phyloP scores from a whole-genome alignment of 1,284 basidiomycete species.

The Pascua sp. region DNA sequence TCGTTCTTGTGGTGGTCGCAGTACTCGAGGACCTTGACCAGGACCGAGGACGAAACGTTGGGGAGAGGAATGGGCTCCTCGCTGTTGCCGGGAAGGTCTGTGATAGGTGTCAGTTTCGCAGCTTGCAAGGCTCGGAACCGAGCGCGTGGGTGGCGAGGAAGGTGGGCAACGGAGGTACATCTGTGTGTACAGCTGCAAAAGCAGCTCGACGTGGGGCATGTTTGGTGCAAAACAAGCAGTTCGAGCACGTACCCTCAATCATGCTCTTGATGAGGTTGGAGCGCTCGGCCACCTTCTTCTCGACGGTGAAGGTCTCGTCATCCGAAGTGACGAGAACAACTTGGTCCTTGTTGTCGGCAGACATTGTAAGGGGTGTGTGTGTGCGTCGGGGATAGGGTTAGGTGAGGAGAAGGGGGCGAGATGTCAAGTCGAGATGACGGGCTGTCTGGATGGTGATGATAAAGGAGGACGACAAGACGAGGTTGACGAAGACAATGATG shows the following conservation, averaged over 20 bases:
- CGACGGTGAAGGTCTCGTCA: constrained; percentile 90
- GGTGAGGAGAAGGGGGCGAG: not conserved
- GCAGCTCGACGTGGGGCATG: no score
- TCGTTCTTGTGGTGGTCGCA: constrained; percentile 98
- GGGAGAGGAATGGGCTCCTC: constrained; percentile 88
- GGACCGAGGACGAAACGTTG: constrained; percentile 91
- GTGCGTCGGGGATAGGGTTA: not conserved
- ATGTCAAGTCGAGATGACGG: not conserved
- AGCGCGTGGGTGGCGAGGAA: constrained; percentile 3
- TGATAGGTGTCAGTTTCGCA: not conserved
- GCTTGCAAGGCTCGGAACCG: not conserved
- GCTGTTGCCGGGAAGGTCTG: constrained; percentile 89
- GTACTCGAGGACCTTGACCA: constrained; percentile 99
- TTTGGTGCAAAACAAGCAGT: no score
- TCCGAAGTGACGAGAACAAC: constrained; percentile 64
- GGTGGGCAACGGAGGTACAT: no score
- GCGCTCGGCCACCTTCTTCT: constrained; percentile 91
- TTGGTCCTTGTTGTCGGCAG: constrained; percentile 33
- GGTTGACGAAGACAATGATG: not conserved
- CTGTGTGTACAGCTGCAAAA: no score
- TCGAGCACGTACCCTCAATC: constrained; percentile 76
- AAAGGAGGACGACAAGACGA: not conserved
- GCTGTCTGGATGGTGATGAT: not conserved
- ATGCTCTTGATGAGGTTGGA: constrained; percentile 98
- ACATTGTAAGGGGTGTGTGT: constrained; percentile 7